A percentile compares a stretch with the other conserved stretches of the same genome.
Evolutionary conservation across 345 rosid species (phyloP).

Genomic region (Syzygium aromaticum): DNA sequence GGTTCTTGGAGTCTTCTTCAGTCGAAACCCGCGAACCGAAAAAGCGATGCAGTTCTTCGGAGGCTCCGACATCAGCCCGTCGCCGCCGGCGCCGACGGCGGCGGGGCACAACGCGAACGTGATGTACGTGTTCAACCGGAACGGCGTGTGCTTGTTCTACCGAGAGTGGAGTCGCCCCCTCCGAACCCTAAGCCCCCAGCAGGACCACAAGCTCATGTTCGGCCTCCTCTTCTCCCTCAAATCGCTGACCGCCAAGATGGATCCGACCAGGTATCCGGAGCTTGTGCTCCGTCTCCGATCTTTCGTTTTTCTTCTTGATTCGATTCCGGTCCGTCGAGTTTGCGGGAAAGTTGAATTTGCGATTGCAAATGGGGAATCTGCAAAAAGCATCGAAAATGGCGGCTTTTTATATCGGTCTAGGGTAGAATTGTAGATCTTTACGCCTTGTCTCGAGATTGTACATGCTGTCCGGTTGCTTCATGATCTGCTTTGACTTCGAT

Average conservation of each 20-base stretch:
- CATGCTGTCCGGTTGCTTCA: not conserved
- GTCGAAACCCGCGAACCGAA: not conserved
- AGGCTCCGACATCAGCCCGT: constrained; percentile 82
- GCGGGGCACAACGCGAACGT: constrained; percentile 82
- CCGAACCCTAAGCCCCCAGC: constrained; percentile 72
- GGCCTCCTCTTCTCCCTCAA: constrained; percentile 98
- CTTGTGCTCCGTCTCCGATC: not conserved
- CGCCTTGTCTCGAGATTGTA: not conserved
- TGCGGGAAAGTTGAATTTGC: not conserved
- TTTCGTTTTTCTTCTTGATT: not conserved
- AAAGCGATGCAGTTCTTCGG: constrained; percentile 84
- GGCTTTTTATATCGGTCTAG: not conserved
- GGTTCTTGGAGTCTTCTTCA: not conserved
- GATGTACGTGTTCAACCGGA: constrained; percentile 77
- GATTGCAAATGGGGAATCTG: not conserved
- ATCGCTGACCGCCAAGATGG: constrained; percentile 43
- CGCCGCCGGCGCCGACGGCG: constrained; percentile 59
- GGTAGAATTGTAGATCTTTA: not conserved
- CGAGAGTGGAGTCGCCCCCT: constrained; percentile 90
- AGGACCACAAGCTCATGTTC: constrained; percentile 94
- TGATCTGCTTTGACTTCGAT: not conserved
- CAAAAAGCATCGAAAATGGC: not conserved
- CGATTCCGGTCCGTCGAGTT: not conserved
- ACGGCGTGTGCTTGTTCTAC: constrained; percentile 87
- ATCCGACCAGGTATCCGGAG: not conserved